These are phyloP conservation scores for Clitopilus passeckerianus DNA, from an alignment of 768 basidiomycete genomes.

Conservation along the genomic window DNA sequence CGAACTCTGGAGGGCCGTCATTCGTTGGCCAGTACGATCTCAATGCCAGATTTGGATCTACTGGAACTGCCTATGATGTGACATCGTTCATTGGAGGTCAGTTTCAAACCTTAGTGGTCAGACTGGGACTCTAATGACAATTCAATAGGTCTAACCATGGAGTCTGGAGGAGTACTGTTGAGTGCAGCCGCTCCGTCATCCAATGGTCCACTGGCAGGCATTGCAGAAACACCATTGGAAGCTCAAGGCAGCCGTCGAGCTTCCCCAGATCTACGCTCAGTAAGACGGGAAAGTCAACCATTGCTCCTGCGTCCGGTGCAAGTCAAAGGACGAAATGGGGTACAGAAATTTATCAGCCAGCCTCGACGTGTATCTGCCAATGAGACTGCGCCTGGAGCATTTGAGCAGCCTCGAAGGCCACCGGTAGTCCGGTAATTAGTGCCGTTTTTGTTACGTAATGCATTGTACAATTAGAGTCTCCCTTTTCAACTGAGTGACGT, in stretches of 20 bases:
- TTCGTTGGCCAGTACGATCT: slow-evolving; percentile 8
- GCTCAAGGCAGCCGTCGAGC: background rate
- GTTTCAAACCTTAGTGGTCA: background rate
- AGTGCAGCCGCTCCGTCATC: background rate
- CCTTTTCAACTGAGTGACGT: background rate
- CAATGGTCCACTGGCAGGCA: background rate
- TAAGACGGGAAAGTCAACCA: background rate
- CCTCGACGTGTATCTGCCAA: slow-evolving; percentile 1
- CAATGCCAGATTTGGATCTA: slow-evolving; percentile 29
- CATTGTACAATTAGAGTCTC: background rate
- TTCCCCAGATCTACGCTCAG: background rate
- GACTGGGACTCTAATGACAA: background rate
- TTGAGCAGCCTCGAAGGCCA: slow-evolving; percentile 38
- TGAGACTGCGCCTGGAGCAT: slow-evolving; percentile 18
- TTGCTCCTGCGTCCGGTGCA: background rate
- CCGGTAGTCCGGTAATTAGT: slow-evolving; percentile 8
- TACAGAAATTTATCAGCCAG: background rate
- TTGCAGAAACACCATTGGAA: background rate
- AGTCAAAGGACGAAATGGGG: background rate
- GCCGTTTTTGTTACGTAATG: background rate
- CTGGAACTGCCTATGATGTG: slow-evolving; percentile 59
- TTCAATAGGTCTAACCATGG: slow-evolving; percentile 15
- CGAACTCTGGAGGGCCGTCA: background rate
- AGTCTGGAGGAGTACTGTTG: background rate
- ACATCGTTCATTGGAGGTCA: slow-evolving; percentile 66